Evolutionary conservation across 805 yeast species (phyloP), one percentile per base, ranked within the genome.

Genomic region (Metschnikowia similis): DNA sequence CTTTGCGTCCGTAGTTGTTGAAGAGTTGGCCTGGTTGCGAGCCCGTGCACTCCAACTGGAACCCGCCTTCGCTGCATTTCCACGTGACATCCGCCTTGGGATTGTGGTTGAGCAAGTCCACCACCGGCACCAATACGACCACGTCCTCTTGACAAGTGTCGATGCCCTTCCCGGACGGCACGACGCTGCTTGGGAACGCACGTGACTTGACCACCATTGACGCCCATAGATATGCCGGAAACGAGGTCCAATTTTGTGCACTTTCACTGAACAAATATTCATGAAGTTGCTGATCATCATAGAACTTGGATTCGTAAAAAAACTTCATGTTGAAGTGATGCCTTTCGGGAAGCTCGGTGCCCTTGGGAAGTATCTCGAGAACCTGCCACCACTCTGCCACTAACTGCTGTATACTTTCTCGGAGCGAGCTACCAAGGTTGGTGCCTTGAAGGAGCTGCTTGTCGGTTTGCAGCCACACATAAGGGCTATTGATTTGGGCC

Each of bases 1-100:
- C 86, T 65, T 89, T 90, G 48, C 87, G 82, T 2, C 97, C 97
- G 65, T 91, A 90, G 65, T 88, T 87, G 63, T 90, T 90, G 66
- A 67, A 87, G 1, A 91, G 53, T 2, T 67, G 63, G 1, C 78
- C 79, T 1, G 42, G 14, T 21, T 53, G 55, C 2, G 50, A 44
- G 30, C 7, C 49, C 4, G 71, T 64, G 16, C 71, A 39, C 34
- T 14, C n/a, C 34, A 39, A 14, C 26, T 14, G 34, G 21, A 80
- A 77, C 9, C 10, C 27, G 8, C 41, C 50, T 21, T 39, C 29
- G 2, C 60, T 60, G 1, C 41, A 54, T 2, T 67, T 59, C 97
- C 97, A 91, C 16, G 77, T 68, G 0, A 89, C 91, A 16, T 79
- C 71, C 0, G 84, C 70, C 31, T 62, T 66, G 7, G 84, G 82